phyloP scores from a whole-genome alignment of 768 basidiomycete genomes.

The Lactarius tabidus region DNA sequence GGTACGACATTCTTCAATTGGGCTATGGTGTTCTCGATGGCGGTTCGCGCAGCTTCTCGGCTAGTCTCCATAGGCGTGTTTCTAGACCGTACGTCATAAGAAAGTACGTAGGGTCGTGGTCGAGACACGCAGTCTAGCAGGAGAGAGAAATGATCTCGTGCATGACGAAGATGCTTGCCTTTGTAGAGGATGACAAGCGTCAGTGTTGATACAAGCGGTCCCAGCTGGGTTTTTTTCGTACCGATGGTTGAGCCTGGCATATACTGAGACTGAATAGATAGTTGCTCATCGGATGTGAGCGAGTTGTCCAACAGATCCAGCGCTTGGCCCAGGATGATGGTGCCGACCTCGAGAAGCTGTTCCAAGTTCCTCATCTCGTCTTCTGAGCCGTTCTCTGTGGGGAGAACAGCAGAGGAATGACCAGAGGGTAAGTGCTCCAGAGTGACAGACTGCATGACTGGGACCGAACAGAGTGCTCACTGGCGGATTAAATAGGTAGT shows the following conservation, averaged over 20 bases:
- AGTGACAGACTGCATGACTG: conserved; percentile 1
- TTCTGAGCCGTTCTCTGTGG: conserved; percentile 15
- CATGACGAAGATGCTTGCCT: conserved; percentile 88
- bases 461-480: not conserved
- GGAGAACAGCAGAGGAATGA: not conserved
- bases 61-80: conserved; percentile 83
- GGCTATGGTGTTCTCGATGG: conserved; percentile 52
- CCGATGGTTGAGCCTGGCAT: conserved; percentile 89
- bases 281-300: conserved; percentile 64
- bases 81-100: conserved; percentile 71
- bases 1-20: conserved; percentile 54
- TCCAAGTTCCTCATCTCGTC: conserved; percentile 35
- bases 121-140: conserved; percentile 52
- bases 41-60: conserved; percentile 52
- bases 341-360: conserved; percentile 63
- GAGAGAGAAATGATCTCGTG: conserved; percentile 75
- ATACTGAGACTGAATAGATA: conserved; percentile 62
- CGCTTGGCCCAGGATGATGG: conserved; percentile 65
- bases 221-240: conserved; percentile 31
- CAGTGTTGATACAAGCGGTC: conserved; percentile 4
- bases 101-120: conserved; percentile 49
- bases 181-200: conserved; percentile 2
- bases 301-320: conserved; percentile 65
- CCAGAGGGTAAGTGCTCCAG: not conserved
- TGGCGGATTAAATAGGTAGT: conserved; percentile 1